Evolutionary conservation across 371 early-diverging fungal species (phyloP).

Genomic region (Mortierella sp.): DNA sequence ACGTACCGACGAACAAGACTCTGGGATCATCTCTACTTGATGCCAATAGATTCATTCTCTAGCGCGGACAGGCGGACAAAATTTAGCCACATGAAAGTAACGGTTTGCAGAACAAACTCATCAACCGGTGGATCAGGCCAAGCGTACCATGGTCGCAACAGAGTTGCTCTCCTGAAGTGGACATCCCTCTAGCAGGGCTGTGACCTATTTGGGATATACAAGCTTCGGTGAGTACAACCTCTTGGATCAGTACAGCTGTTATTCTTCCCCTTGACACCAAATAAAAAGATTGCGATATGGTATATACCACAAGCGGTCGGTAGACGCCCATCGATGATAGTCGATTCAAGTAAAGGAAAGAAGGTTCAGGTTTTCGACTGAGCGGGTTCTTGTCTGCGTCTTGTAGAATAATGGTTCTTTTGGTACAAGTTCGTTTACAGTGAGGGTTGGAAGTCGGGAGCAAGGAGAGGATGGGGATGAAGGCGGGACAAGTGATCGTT

Average conservation of each 20-base stretch:
- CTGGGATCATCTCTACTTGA: conserved; percentile 48
- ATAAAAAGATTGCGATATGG: too few species aligned
- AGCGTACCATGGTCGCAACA: conserved; percentile 32
- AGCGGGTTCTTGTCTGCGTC: too few species aligned
- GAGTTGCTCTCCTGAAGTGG: conserved; percentile 16
- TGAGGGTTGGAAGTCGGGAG: too few species aligned
- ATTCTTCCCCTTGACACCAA: neutral
- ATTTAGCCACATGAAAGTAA: neutral
- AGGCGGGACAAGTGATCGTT: too few species aligned
- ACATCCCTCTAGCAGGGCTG: conserved; percentile 47
- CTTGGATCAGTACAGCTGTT: neutral
- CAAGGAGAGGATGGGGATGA: too few species aligned
- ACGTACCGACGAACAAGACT: conserved; percentile 38
- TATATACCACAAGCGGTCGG: conserved; percentile 46
- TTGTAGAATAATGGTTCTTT: too few species aligned
- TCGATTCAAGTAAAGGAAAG: neutral
- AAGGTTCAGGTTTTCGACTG: neutral
- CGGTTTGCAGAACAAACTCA: too few species aligned
- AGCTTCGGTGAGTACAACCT: neutral
- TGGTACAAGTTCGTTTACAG: too few species aligned
- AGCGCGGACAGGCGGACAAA: neutral
- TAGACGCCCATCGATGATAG: conserved; percentile 31
- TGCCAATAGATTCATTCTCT: conserved; percentile 50
- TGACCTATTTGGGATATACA: conserved; percentile 27
- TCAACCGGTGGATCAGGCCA: neutral